phyloP scores from a whole-genome alignment of 805 yeast species.

The Wickerhamiella hasegawae region DNA sequence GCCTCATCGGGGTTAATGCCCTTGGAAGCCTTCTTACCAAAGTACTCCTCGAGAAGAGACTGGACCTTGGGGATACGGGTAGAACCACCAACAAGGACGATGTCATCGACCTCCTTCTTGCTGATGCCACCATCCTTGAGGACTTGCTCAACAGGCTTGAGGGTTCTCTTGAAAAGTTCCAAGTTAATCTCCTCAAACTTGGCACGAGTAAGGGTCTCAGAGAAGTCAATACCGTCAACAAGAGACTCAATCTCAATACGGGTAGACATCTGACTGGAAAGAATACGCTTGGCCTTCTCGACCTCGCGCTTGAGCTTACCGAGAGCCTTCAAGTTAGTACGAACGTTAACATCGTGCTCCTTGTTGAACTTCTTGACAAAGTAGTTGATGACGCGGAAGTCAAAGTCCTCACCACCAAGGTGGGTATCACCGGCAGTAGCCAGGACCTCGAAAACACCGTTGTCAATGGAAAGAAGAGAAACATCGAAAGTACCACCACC shows the following conservation, averaged over 20 bases:
- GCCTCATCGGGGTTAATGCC: slow-evolving; percentile 99
- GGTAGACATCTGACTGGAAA: slow-evolving; percentile 89
- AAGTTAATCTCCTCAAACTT: slow-evolving; percentile 93
- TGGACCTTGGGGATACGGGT: slow-evolving; percentile 98
- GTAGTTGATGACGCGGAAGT: slow-evolving; percentile 75
- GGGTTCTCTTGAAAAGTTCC: slow-evolving; percentile 82
- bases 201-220: slow-evolving; percentile 91
- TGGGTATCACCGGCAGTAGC: slow-evolving; percentile 96
- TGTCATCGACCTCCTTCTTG: slow-evolving; percentile 80
- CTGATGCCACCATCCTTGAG: slow-evolving; percentile 82
- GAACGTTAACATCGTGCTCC: slow-evolving; percentile 75
- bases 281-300: slow-evolving; percentile 94
- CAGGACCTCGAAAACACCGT: slow-evolving; percentile 83
- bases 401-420: slow-evolving; percentile 96
- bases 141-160: slow-evolving; percentile 93
- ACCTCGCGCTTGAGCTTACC: slow-evolving; percentile 94
- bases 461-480: slow-evolving; percentile 71
- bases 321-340: slow-evolving; percentile 68
- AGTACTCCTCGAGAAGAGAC: slow-evolving; percentile 76
- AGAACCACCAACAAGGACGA: slow-evolving; percentile 97
- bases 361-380: slow-evolving; percentile 75
- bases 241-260: slow-evolving; percentile 94
- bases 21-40: slow-evolving; percentile 88
- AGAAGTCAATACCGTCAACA: slow-evolving; percentile 87
- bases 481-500: slow-evolving; percentile 99